Evolutionary conservation across 2,329 filamentous ascomycete genomes (phyloP).

Genomic region (Aspergillus texensis): DNA sequence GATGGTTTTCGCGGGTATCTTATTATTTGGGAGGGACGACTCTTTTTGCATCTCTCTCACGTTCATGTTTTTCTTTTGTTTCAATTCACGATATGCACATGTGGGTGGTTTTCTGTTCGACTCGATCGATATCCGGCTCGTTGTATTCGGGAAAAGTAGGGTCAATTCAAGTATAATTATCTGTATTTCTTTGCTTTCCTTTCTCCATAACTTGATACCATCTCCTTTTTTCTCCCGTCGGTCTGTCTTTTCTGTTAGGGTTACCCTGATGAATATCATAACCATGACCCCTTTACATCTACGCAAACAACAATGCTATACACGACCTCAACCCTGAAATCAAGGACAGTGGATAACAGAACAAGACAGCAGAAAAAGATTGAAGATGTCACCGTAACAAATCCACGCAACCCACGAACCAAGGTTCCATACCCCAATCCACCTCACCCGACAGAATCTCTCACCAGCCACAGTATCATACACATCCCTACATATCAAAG

Average conservation of each 20-base stretch:
- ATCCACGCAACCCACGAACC: not conserved
- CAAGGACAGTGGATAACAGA: too few relatives aligned
- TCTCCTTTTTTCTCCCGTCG: not conserved
- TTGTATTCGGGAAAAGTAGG: conserved; percentile 2
- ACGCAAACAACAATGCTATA: too few relatives aligned
- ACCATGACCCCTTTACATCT: too few relatives aligned
- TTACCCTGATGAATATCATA: not conserved
- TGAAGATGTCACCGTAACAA: not conserved
- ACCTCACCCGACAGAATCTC: not conserved
- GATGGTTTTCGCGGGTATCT: not conserved
- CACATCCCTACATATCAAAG: not conserved
- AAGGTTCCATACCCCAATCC: not conserved
- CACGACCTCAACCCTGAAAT: too few relatives aligned
- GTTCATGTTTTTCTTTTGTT: not conserved
- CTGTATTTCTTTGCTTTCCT: not conserved
- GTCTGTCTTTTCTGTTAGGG: not conserved
- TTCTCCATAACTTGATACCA: not conserved
- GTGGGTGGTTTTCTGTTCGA: conserved; percentile 1
- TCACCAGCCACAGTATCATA: not conserved
- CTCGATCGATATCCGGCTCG: not conserved
- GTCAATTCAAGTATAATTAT: not conserved
- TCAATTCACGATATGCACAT: not conserved
- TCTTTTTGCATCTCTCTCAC: not conserved
- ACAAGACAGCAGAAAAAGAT: not conserved
- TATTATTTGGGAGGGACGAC: not conserved